Percentiles rank a stretch among this genome's conserved stretches.
These are phyloP conservation scores for Pythium diclinum DNA, from an alignment of 352 stramenopile genomes.

Conservation along the genomic window DNA sequence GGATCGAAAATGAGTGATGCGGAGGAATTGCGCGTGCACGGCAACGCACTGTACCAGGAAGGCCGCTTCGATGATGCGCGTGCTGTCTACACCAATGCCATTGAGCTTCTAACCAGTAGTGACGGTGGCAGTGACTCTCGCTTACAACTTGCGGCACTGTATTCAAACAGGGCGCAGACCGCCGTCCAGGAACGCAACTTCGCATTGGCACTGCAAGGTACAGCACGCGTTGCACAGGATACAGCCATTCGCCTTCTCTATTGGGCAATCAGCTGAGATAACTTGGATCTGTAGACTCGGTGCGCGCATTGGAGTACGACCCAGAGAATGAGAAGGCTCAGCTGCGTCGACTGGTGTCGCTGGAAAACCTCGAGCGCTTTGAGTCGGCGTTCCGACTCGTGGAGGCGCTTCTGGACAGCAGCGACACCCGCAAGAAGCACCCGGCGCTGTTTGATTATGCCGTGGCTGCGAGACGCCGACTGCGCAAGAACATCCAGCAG, in stretches of 20 bases:
- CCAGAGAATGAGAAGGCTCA: constrained; percentile 62
- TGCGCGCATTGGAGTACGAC: constrained; percentile 49
- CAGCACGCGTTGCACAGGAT: background rate
- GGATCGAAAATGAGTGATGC: constrained; percentile 16
- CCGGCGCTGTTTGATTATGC: constrained; percentile 57
- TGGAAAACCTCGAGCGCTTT: constrained; percentile 82
- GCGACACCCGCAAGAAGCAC: background rate
- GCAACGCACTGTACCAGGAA: constrained; percentile 51
- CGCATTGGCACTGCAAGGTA: constrained; percentile 52
- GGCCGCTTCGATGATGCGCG: constrained; percentile 61
- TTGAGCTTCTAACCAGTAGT: constrained; percentile 25
- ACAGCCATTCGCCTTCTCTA: background rate
- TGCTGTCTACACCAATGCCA: constrained; percentile 43
- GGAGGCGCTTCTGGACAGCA: constrained; percentile 39
- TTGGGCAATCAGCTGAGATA: background rate
- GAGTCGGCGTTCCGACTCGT: constrained; percentile 51
- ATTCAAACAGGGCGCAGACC: constrained; percentile 67
- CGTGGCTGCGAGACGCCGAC: constrained; percentile 38
- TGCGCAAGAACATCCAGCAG: constrained; percentile 52
- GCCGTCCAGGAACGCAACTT: constrained; percentile 75
- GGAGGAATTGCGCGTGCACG: constrained; percentile 39
- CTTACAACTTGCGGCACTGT: constrained; percentile 33
- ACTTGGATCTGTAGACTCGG: constrained; percentile 36
- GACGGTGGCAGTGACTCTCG: background rate
- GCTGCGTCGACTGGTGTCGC: constrained; percentile 52